Evolutionary conservation across 257 asterid species (phyloP).

Genomic region (Primulina tabacum): DNA sequence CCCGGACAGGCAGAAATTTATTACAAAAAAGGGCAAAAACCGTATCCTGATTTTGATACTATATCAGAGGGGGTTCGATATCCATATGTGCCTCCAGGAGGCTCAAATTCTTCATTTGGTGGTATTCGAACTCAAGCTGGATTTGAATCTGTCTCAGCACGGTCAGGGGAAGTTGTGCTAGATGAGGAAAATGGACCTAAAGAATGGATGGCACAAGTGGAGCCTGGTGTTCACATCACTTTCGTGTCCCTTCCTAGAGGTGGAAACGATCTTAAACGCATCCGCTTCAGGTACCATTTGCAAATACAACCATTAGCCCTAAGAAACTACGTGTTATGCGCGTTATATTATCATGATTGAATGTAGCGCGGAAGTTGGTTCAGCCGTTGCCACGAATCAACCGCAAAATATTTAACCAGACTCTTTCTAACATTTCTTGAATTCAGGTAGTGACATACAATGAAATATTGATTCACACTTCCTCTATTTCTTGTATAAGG

Average conservation of each 20-base stretch:
- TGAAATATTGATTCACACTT: neutral
- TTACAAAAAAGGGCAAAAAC: slow-evolving; percentile 10
- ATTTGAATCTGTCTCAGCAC: slow-evolving; percentile 15
- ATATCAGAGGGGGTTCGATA: slow-evolving; percentile 8
- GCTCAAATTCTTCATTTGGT: slow-evolving; percentile 11
- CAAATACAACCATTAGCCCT: neutral
- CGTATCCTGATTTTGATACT: slow-evolving; percentile 21
- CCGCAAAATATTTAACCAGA: neutral
- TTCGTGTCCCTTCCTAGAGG: slow-evolving; percentile 52
- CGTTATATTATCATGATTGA: neutral
- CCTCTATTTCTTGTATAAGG: neutral
- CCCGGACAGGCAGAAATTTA: slow-evolving; percentile 13
- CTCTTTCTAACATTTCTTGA: neutral
- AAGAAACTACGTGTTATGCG: too few species aligned
- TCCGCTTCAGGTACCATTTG: slow-evolving; percentile 49
- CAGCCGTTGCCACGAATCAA: neutral
- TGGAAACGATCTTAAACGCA: slow-evolving; percentile 59
- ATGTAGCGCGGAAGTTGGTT: neutral
- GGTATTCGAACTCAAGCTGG: neutral
- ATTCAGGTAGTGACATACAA: neutral
- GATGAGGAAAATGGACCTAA: slow-evolving; percentile 45
- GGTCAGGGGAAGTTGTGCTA: slow-evolving; percentile 28
- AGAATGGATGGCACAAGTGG: slow-evolving; percentile 66
- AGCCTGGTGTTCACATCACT: slow-evolving; percentile 63
- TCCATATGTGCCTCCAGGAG: slow-evolving; percentile 13